Percentiles rank a stretch among this genome's conserved stretches.
These are phyloP conservation scores for Gossypium longicalyx DNA, from an alignment of 345 rosid species.

Conservation along the genomic window DNA sequence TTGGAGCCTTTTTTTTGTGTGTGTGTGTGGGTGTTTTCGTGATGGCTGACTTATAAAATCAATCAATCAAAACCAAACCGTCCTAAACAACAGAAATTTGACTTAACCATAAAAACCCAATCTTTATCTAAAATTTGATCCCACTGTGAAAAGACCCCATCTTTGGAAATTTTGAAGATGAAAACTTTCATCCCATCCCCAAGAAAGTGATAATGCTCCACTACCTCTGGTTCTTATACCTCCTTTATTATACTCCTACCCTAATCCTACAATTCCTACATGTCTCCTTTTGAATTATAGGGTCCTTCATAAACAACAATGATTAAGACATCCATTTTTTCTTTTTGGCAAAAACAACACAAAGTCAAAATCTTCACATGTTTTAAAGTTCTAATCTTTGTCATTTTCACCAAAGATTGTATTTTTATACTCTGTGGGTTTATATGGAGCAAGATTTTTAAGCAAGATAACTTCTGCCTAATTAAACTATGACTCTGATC, in stretches of 20 bases:
- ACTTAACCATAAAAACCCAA: neutral
- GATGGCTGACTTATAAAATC: neutral
- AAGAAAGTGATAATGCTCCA: constrained; percentile 5
- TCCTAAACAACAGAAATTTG: neutral
- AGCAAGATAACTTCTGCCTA: too few species aligned
- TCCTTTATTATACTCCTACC: neutral
- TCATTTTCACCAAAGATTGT: constrained; percentile 19
- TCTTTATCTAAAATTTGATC: neutral
- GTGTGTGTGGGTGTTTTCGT: too few species aligned
- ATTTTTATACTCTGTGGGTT: constrained; percentile 12
- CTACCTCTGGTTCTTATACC: constrained; percentile 11
- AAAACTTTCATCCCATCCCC: neutral
- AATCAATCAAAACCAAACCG: neutral
- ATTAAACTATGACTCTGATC: too few species aligned
- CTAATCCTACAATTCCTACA: neutral
- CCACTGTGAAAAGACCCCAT: neutral
- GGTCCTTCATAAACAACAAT: neutral
- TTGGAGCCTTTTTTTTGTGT: neutral
- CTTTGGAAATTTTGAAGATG: neutral
- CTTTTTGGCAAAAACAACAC: neutral
- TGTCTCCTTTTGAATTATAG: neutral
- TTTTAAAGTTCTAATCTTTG: neutral
- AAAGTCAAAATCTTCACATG: constrained; percentile 11
- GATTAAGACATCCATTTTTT: constrained; percentile 24
- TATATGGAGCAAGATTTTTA: neutral